Evolutionary conservation across 805 yeast genomes (phyloP).

Genomic region (Wickerhamiella lipophila): DNA sequence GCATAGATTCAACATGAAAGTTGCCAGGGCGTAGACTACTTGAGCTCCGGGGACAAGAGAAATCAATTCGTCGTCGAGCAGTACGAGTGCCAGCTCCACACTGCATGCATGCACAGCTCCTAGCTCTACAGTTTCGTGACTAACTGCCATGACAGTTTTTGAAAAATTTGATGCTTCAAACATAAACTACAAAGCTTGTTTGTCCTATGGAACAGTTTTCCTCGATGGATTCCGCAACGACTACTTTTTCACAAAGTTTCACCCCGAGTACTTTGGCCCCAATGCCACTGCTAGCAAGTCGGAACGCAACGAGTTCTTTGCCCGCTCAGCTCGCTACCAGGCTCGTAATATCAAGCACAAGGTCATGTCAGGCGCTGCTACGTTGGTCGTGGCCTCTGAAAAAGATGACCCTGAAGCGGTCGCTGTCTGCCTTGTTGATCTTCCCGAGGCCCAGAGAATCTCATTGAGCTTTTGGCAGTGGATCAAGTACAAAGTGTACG

Average conservation of each 20-base stretch:
- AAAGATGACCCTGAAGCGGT: background rate
- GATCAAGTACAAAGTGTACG: background rate
- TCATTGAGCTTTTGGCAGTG: background rate
- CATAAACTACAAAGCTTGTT: background rate
- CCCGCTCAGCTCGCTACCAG: background rate
- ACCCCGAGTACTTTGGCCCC: slow-evolving; percentile 5
- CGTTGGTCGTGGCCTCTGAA: background rate
- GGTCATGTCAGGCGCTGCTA: background rate
- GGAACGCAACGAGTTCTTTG: background rate
- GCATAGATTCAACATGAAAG: slow-evolving; percentile 24
- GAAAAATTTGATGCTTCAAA: background rate
- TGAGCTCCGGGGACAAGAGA: slow-evolving; percentile 86
- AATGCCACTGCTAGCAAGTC: background rate
- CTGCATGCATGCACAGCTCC: no score
- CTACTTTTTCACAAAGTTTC: background rate
- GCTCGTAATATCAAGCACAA: background rate
- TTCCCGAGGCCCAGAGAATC: background rate
- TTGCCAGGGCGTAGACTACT: slow-evolving; percentile 50
- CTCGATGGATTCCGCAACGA: slow-evolving; percentile 6
- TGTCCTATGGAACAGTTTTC: background rate
- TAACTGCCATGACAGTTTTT: background rate
- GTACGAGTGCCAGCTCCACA: no score
- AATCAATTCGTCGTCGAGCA: no score
- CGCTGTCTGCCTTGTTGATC: background rate
- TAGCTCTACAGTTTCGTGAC: no score